Evolutionary conservation across 2,329 filamentous ascomycete species (phyloP).

Genomic region (Ceratocystis huliohia): DNA sequence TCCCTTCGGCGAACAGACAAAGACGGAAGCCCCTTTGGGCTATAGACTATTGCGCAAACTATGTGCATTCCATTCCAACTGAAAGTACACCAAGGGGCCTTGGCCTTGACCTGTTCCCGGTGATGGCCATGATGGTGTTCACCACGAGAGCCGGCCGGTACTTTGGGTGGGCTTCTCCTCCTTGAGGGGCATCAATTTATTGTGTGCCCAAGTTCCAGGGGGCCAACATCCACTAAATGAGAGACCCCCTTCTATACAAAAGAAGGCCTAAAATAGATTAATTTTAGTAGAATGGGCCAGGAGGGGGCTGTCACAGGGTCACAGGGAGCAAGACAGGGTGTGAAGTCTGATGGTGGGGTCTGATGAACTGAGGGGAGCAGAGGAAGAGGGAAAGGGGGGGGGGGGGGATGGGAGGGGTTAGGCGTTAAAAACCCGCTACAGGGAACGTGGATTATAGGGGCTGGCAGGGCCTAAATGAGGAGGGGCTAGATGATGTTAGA

Average conservation of each 20-base stretch:
- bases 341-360: too few species aligned
- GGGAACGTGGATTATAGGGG: neutral
- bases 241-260: neutral
- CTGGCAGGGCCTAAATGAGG: neutral
- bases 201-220: constrained; percentile 9
- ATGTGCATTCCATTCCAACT: neutral
- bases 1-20: neutral
- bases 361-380: neutral
- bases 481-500: neutral
- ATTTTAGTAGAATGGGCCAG: neutral
- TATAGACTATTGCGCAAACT: neutral
- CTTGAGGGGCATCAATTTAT: constrained; percentile 9
- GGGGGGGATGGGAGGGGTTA: neutral
- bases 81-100: neutral
- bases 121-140: neutral
- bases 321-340: too few species aligned
- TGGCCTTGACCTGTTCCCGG: too few species aligned
- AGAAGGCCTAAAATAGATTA: neutral
- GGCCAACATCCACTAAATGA: neutral
- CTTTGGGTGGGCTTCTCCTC: neutral
- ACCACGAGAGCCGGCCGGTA: neutral
- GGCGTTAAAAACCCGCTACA: neutral
- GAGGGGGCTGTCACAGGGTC: neutral
- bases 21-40: neutral
- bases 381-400: neutral